A percentile compares a stretch with the other conserved stretches of the same genome.
Evolutionary conservation across 495 filamentous ascomycete genomes (phyloP).

Genomic region (Parmelia sp.): DNA sequence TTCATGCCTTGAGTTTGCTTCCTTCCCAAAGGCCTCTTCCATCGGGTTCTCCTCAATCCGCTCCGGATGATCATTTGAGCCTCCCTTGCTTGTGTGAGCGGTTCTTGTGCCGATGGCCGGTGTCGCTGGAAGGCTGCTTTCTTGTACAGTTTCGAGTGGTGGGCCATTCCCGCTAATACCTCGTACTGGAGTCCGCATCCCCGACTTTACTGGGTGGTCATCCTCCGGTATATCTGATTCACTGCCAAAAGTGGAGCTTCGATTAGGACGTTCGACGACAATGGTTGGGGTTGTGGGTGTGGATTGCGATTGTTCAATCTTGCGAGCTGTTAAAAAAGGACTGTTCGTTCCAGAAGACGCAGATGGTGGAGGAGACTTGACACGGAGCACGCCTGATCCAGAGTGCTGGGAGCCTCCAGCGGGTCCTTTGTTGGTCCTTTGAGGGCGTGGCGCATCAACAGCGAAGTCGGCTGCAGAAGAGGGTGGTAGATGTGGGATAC

Average conservation of each 20-base stretch:
- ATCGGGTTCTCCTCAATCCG: slow-evolving; percentile 25
- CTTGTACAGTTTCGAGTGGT: slow-evolving; percentile 85
- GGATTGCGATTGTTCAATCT: slow-evolving; percentile 42
- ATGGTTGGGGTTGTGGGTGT: slow-evolving; percentile 38
- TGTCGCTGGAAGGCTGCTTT: slow-evolving; percentile 75
- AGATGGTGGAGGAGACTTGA: slow-evolving; percentile 61
- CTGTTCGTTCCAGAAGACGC: slow-evolving; percentile 29
- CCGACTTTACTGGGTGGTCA: slow-evolving; percentile 45
- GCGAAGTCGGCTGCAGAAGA: slow-evolving; percentile 48
- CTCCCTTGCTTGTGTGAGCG: slow-evolving; percentile 4
- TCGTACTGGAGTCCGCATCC: slow-evolving; percentile 60
- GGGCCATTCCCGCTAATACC: slow-evolving; percentile 59
- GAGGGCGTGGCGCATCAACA: slow-evolving; percentile 53
- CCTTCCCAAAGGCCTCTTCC: slow-evolving; percentile 38
- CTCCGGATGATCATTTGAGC: slow-evolving; percentile 21
- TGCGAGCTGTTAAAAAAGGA: slow-evolving; percentile 30
- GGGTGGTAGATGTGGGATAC: slow-evolving; percentile 51
- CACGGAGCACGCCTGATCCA: slow-evolving; percentile 49
- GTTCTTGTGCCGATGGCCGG: slow-evolving; percentile 50
- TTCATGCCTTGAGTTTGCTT: slow-evolving; percentile 34
- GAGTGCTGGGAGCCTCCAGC: slow-evolving; percentile 45
- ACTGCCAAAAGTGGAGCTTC: slow-evolving; percentile 22
- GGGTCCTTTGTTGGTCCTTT: slow-evolving; percentile 58
- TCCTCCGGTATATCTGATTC: slow-evolving; percentile 42
- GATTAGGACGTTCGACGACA: slow-evolving; percentile 29